Conservation (phyloP, 2,329 filamentous ascomycete species). For the Phaeophleospora eucalypticola region DNA sequence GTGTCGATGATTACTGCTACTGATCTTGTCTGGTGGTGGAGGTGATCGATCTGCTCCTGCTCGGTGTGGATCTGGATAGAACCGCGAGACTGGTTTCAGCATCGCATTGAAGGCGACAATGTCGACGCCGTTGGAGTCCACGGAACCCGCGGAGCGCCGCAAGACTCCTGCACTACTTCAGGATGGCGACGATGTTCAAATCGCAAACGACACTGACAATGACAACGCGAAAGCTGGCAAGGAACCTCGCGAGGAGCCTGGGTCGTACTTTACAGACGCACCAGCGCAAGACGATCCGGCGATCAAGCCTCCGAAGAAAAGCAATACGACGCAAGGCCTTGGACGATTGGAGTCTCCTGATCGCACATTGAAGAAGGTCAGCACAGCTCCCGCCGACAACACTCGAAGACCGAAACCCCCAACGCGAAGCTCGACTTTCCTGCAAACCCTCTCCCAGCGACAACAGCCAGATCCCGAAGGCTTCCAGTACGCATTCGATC, state of each 20-base stretch:
- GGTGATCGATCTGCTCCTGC: too few relatives aligned
- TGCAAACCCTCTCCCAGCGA: conserved; percentile 17
- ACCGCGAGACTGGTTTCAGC: too few relatives aligned
- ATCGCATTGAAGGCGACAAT: too few relatives aligned
- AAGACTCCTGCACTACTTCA: background rate
- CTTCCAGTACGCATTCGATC: conserved; percentile 29
- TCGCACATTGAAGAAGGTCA: conserved; percentile 10
- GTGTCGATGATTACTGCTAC: too few relatives aligned
- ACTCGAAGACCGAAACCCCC: conserved; percentile 11
- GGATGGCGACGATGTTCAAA: conserved; percentile 7
- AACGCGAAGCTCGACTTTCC: conserved; percentile 20
- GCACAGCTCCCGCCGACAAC: conserved; percentile 15
- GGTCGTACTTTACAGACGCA: conserved; percentile 10
- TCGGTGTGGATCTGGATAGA: background rate
- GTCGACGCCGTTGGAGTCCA: conserved; percentile 3
- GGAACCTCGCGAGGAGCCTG: conserved; percentile 1
- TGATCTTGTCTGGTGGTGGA: too few relatives aligned
- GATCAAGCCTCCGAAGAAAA: conserved; percentile 11
- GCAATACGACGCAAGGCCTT: conserved; percentile 5
- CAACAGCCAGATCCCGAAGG: conserved; percentile 11
- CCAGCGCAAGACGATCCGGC: background rate
- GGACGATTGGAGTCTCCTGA: conserved; percentile 2
- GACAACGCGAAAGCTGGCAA: conserved; percentile 1
- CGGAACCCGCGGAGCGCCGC: background rate
- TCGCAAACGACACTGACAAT: too few relatives aligned